Conservation (phyloP, 2,329 filamentous ascomycete genomes). For the Nannizziopsis arthrosporioides region DNA sequence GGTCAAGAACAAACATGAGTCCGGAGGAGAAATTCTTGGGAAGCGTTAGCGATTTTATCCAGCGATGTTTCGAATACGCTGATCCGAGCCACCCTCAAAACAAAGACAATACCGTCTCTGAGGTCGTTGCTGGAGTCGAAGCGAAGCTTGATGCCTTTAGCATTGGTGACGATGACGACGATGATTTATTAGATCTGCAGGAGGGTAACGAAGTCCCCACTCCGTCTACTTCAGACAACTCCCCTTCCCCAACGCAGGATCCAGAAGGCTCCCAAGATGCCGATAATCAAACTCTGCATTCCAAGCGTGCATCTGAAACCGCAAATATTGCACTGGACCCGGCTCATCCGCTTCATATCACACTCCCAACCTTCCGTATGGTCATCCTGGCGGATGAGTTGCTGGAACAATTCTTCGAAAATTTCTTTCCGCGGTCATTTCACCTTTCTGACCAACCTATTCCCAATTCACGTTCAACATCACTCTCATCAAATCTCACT, state of each 20-base stretch:
- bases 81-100: slow-evolving; percentile 72
- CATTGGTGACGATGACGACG: slow-evolving; percentile 63
- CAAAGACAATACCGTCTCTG: slow-evolving; percentile 28
- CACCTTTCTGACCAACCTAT: slow-evolving; percentile 60
- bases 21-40: slow-evolving; percentile 81
- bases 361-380: slow-evolving; percentile 96
- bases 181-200: slow-evolving; percentile 27
- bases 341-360: slow-evolving; percentile 86
- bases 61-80: slow-evolving; percentile 94
- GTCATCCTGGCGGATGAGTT: slow-evolving; percentile 92
- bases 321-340: slow-evolving; percentile 89
- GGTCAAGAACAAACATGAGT: slow-evolving; percentile 40
- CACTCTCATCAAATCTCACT: slow-evolving; percentile 60
- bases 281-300: slow-evolving; percentile 29
- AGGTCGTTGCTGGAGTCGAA: slow-evolving; percentile 19
- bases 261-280: slow-evolving; percentile 16
- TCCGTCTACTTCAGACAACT: slow-evolving; percentile 18
- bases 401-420: slow-evolving; percentile 94
- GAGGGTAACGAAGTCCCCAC: slow-evolving; percentile 1
- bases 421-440: slow-evolving; percentile 86
- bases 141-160: slow-evolving; percentile 51
- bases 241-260: slow-evolving; percentile 16
- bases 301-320: slow-evolving; percentile 58
- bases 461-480: slow-evolving; percentile 35
- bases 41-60: slow-evolving; percentile 90